phyloP scores from a whole-genome alignment of 441 rosid species.

The Gossypium schwendimanii region DNA sequence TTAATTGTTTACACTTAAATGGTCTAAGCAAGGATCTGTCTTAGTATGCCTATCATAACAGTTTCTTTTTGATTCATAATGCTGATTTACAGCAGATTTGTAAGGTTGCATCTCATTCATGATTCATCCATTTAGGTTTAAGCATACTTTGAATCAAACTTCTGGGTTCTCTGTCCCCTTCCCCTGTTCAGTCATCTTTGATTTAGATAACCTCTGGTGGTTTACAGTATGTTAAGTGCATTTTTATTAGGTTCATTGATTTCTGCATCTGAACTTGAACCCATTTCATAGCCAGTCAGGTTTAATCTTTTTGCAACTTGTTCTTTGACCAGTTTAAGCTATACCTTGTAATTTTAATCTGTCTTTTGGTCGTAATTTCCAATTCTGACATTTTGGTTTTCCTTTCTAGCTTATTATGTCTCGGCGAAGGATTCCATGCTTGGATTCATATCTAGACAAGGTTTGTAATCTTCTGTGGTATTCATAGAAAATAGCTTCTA shows the following conservation, averaged over 20 bases:
- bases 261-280: not conserved
- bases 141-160: not conserved
- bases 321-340: conserved; percentile 3
- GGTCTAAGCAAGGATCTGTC: not conserved
- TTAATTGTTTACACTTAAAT: not conserved
- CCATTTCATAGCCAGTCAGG: not conserved
- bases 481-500: not conserved
- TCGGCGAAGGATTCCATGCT: conserved; percentile 87
- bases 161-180: not conserved
- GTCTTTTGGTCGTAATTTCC: not conserved
- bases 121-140: not conserved
- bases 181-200: not conserved
- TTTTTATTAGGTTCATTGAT: not conserved
- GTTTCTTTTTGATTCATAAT: not conserved
- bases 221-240: not conserved
- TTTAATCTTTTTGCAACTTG: conserved; percentile 1
- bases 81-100: not conserved
- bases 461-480: conserved; percentile 28
- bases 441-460: conserved; percentile 98
- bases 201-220: not conserved
- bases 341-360: not conserved
- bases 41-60: not conserved
- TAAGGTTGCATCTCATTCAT: not conserved
- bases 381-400: not conserved
- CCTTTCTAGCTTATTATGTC: conserved; percentile 82